phyloP scores from a whole-genome alignment of 805 yeast species.

The Scheffersomyces stipitis region DNA sequence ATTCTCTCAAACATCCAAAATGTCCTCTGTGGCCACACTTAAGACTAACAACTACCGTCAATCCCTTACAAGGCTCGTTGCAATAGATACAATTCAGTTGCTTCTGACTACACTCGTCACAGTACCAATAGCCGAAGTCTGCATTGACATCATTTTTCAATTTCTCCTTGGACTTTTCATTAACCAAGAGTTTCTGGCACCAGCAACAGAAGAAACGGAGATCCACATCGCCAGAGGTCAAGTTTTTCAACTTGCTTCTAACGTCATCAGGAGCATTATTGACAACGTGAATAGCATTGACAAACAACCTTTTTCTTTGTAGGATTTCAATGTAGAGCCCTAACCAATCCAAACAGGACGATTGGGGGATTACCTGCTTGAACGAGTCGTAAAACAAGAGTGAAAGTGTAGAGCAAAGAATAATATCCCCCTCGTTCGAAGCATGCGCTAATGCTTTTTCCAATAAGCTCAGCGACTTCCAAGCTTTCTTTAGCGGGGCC shows the following conservation, averaged over 20 bases:
- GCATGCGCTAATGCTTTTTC: constrained; percentile 55
- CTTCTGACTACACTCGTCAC: constrained; percentile 63
- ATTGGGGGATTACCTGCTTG: constrained; percentile 17
- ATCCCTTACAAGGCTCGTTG: constrained; percentile 71
- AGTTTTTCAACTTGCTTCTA: constrained; percentile 24
- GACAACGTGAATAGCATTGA: constrained; percentile 56
- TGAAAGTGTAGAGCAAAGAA: constrained; percentile 58
- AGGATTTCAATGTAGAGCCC: constrained; percentile 55
- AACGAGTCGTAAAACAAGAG: constrained; percentile 47
- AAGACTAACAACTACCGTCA: constrained; percentile 54
- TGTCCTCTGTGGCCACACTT: constrained; percentile 90
- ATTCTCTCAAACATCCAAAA: constrained; percentile 69
- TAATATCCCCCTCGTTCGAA: constrained; percentile 60
- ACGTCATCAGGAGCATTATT: constrained; percentile 39
- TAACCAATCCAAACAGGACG: constrained; percentile 54
- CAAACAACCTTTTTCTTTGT: constrained; percentile 50
- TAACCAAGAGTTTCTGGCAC: constrained; percentile 59
- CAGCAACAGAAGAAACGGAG: constrained; percentile 55
- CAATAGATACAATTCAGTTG: constrained; percentile 78
- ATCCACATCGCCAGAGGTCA: constrained; percentile 35
- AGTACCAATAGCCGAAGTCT: constrained; percentile 78
- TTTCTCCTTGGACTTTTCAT: constrained; percentile 53
- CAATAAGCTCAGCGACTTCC: constrained; percentile 55
- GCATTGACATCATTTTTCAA: constrained; percentile 15
- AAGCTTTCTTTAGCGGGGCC: constrained; percentile 43